A percentile compares a stretch with the other conserved stretches of the same genome.
phyloP scores from a whole-genome alignment of 1,139 yeast genomes.

The Lodderomyces margitis region DNA sequence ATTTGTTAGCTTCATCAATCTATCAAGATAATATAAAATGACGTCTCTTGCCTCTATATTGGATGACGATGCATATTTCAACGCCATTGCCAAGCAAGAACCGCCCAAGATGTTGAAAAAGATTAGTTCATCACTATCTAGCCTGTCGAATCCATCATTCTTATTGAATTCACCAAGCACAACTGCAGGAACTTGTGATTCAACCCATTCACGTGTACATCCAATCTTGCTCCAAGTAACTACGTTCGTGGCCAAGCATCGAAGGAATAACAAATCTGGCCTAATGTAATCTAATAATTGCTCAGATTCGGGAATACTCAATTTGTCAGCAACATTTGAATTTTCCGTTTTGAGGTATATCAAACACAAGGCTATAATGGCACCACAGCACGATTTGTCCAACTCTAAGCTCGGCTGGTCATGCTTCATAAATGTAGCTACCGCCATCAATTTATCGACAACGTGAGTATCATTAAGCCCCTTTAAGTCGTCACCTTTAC shows the following conservation, averaged over 20 bases:
- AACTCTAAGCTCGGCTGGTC: slow-evolving; percentile 62
- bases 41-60: slow-evolving; percentile 55
- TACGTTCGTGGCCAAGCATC: slow-evolving; percentile 66
- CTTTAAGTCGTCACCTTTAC: slow-evolving; percentile 64
- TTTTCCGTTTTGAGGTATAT: slow-evolving; percentile 72
- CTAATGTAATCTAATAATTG: slow-evolving; percentile 70
- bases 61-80: slow-evolving; percentile 73
- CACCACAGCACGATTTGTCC: slow-evolving; percentile 80
- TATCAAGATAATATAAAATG: slow-evolving; percentile 62
- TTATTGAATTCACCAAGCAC: slow-evolving; percentile 15
- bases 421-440: slow-evolving; percentile 66
- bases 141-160: slow-evolving; percentile 9
- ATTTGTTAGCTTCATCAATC: slow-evolving; percentile 53
- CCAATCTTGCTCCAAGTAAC: slow-evolving; percentile 77
- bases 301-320: slow-evolving; percentile 61
- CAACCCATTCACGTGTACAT: slow-evolving; percentile 58
- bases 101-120: slow-evolving; percentile 75
- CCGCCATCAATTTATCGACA: slow-evolving; percentile 59
- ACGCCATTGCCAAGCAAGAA: slow-evolving; percentile 68
- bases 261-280: slow-evolving; percentile 72
- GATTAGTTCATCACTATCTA: slow-evolving; percentile 65
- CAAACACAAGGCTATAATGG: slow-evolving; percentile 72
- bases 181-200: slow-evolving; percentile 47
- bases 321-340: slow-evolving; percentile 55
- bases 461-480: slow-evolving; percentile 70